phyloP scores from a whole-genome alignment of 106 monocot genomes.

The Dendrobium nobile region DNA sequence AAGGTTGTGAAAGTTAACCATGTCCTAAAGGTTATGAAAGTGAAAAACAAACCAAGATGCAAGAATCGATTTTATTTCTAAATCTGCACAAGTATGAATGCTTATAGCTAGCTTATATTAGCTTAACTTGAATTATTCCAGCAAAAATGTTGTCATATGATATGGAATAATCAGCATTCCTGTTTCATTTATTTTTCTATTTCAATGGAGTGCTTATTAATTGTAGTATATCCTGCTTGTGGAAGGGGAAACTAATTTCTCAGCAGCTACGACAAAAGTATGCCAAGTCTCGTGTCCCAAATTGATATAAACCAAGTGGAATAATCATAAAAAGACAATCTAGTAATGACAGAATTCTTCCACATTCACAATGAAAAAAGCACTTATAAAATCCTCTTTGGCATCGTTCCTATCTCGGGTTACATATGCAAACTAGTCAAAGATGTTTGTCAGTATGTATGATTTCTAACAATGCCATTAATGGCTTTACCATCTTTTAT shows the following conservation, averaged over 20 bases:
- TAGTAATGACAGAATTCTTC: background rate
- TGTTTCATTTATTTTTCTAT: background rate
- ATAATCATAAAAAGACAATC: background rate
- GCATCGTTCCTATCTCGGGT: background rate
- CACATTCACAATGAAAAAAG: background rate
- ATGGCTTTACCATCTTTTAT: background rate
- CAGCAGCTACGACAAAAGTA: background rate
- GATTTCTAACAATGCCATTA: background rate
- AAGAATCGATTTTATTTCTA: no score
- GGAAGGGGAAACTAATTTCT: background rate
- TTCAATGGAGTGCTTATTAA: background rate
- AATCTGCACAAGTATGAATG: no score
- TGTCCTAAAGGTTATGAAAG: no score
- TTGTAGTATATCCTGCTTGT: background rate
- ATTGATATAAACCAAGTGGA: background rate
- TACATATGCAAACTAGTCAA: background rate
- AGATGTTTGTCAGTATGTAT: background rate
- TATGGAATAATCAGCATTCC: background rate
- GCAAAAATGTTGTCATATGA: background rate
- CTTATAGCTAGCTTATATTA: no score
- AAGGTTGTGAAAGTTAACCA: no score
- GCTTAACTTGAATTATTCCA: background rate
- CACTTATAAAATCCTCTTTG: background rate
- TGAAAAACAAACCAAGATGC: no score
- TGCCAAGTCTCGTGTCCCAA: no score